These are phyloP conservation scores for Vigna mungo DNA, from an alignment of 306 rosid species.

Conservation along the genomic window DNA sequence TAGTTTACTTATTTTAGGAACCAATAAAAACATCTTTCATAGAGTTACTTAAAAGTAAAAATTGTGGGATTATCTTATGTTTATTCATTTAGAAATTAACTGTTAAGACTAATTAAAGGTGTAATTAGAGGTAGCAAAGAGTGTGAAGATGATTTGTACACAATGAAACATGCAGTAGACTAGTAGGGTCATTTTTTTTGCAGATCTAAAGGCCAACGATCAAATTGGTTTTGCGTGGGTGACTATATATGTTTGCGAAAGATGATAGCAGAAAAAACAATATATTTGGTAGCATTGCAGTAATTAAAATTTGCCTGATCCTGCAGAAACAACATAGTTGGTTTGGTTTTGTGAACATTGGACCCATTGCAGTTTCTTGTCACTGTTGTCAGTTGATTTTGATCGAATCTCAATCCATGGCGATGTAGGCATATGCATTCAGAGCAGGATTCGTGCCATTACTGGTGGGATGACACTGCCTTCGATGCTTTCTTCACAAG, in stretches of 20 bases:
- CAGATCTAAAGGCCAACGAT: too few relatives aligned
- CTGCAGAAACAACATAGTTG: slow-evolving; percentile 8
- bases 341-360: not conserved
- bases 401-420: too few relatives aligned
- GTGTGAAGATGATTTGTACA: slow-evolving; percentile 33
- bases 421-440: slow-evolving; percentile 33
- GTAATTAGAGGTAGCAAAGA: slow-evolving; percentile 22
- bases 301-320: slow-evolving; percentile 22
- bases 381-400: not conserved
- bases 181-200: too few relatives aligned
- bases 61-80: too few relatives aligned
- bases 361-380: not conserved
- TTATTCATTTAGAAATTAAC: not conserved
- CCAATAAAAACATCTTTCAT: too few relatives aligned
- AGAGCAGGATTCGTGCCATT: slow-evolving; percentile 44
- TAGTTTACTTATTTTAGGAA: too few relatives aligned
- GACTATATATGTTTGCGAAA: slow-evolving; percentile 12
- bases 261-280: slow-evolving; percentile 24
- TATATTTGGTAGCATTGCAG: slow-evolving; percentile 28
- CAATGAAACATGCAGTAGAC: not conserved
- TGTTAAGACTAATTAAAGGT: not conserved
- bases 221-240: not conserved
- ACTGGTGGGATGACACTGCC: not conserved
- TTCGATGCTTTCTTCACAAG: too few relatives aligned
- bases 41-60: too few relatives aligned